Percentiles rank a stretch among this genome's conserved stretches.
phyloP scores from a whole-genome alignment of 1,139 yeast species.

The Kluyveromyces sp. region DNA sequence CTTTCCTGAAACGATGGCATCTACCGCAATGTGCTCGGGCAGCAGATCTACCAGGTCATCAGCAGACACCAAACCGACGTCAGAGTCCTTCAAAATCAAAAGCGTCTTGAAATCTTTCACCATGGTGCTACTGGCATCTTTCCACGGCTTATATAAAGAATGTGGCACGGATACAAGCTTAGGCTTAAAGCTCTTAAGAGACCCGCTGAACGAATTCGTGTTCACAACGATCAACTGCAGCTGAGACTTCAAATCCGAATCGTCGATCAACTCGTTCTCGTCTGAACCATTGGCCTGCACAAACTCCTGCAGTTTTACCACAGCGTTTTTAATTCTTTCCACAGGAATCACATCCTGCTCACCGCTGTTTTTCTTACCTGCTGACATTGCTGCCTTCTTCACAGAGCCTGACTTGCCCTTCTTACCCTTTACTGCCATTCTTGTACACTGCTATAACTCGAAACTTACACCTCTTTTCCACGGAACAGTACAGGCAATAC shows the following conservation, averaged over 20 bases:
- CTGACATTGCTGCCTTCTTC: too few relatives aligned
- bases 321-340: constrained; percentile 36
- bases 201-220: constrained; percentile 51
- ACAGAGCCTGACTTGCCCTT: too few relatives aligned
- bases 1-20: constrained; percentile 42
- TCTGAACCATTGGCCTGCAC: constrained; percentile 32
- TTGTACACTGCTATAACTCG: too few relatives aligned
- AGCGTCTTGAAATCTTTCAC: constrained; percentile 53
- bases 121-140: constrained; percentile 30
- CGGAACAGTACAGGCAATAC: too few relatives aligned
- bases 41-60: constrained; percentile 51
- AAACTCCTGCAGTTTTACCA: constrained; percentile 46
- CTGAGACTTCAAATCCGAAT: constrained; percentile 42
- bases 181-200: constrained; percentile 67
- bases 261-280: constrained; percentile 47
- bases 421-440: background rate
- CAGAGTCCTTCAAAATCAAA: constrained; percentile 47
- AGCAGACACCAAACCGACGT: constrained; percentile 31
- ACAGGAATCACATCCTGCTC: constrained; percentile 14
- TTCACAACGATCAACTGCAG: constrained; percentile 44
- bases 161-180: constrained; percentile 41
- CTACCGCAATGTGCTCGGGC: constrained; percentile 33
- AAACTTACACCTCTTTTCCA: too few relatives aligned
- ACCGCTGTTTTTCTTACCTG: background rate
- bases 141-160: constrained; percentile 29